Percentiles rank a stretch among this genome's conserved stretches.
phyloP scores from a whole-genome alignment of 352 stramenopile genomes.

The Sclerospora graminicola region DNA sequence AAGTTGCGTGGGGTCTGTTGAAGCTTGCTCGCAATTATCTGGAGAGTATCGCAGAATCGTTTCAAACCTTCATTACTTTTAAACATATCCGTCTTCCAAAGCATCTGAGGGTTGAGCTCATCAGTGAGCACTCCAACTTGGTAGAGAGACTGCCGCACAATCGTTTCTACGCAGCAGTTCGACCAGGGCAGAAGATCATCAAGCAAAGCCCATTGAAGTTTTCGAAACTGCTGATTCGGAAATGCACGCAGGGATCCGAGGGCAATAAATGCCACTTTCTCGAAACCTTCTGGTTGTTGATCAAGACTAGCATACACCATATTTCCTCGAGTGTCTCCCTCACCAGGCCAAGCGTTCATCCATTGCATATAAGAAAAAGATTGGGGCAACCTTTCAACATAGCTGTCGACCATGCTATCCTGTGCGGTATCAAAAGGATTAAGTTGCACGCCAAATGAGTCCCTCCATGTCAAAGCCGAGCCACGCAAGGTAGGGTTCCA shows the following conservation, averaged over 20 bases:
- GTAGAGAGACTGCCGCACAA: slow-evolving; percentile 37
- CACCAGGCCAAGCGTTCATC: slow-evolving; percentile 28
- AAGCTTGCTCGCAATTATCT: slow-evolving; percentile 11
- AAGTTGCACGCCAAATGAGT: slow-evolving; percentile 5
- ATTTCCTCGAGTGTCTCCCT: no score
- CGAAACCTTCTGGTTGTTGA: slow-evolving; percentile 12
- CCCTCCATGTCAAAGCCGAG: slow-evolving; percentile 21
- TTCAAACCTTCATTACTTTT: background rate
- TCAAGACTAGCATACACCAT: slow-evolving; percentile 29
- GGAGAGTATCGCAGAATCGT: slow-evolving; percentile 14
- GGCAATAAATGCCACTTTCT: no score
- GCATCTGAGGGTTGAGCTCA: slow-evolving; percentile 6
- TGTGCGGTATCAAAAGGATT: slow-evolving; percentile 33
- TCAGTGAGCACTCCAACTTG: slow-evolving; percentile 33
- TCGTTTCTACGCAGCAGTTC: slow-evolving; percentile 17
- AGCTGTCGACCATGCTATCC: slow-evolving; percentile 15
- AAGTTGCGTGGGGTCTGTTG: slow-evolving; percentile 21
- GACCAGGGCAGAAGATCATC: slow-evolving; percentile 39
- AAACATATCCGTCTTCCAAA: slow-evolving; percentile 37
- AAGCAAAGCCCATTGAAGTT: slow-evolving; percentile 29
- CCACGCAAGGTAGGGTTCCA: slow-evolving; percentile 23
- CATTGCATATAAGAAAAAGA: slow-evolving; percentile 23
- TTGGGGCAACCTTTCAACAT: slow-evolving; percentile 21
- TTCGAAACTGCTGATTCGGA: slow-evolving; percentile 37
- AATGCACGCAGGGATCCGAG: slow-evolving; percentile 31